Evolutionary conservation across 805 yeast species (phyloP).

Genomic region (Starmerella sp.): DNA sequence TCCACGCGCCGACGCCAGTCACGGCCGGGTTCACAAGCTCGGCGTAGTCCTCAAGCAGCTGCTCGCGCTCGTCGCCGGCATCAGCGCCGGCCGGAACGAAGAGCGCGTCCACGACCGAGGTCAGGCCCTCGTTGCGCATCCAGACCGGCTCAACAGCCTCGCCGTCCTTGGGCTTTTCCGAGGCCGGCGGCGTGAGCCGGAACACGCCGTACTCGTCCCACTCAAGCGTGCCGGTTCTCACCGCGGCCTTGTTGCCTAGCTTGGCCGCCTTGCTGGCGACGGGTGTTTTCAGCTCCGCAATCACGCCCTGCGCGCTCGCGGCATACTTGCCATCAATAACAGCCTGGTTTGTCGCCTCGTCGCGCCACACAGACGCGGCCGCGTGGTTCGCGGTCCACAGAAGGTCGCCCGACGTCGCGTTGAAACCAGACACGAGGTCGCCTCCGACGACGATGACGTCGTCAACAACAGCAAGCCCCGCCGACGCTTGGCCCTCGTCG

Average conservation of each 20-base stretch:
- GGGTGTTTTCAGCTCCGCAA: neutral
- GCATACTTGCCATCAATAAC: neutral
- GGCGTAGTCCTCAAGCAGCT: neutral
- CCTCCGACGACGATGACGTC: slow-evolving; percentile 12
- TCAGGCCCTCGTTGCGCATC: slow-evolving; percentile 27
- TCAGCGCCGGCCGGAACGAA: slow-evolving; percentile 17
- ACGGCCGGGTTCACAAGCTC: neutral
- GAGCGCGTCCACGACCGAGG: slow-evolving; percentile 20
- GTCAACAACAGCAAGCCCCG: slow-evolving; percentile 11
- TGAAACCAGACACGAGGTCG: slow-evolving; percentile 9
- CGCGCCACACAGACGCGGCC: neutral
- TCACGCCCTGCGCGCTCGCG: neutral
- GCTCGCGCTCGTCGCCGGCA: neutral
- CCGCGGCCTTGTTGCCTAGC: neutral
- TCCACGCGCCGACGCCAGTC: neutral
- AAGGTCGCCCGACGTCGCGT: slow-evolving; percentile 12
- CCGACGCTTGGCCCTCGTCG: slow-evolving; percentile 4
- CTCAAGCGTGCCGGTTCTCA: slow-evolving; percentile 4
- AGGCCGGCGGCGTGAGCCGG: neutral
- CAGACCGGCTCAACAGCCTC: slow-evolving; percentile 13
- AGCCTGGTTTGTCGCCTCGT: neutral
- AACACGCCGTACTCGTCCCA: slow-evolving; percentile 14
- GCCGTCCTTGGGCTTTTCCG: neutral
- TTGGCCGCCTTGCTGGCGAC: neutral
- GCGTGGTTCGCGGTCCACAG: slow-evolving; percentile 10